Evolutionary conservation across 495 filamentous ascomycete genomes (phyloP).

Genomic region (Hyaloscypha hepaticicola): DNA sequence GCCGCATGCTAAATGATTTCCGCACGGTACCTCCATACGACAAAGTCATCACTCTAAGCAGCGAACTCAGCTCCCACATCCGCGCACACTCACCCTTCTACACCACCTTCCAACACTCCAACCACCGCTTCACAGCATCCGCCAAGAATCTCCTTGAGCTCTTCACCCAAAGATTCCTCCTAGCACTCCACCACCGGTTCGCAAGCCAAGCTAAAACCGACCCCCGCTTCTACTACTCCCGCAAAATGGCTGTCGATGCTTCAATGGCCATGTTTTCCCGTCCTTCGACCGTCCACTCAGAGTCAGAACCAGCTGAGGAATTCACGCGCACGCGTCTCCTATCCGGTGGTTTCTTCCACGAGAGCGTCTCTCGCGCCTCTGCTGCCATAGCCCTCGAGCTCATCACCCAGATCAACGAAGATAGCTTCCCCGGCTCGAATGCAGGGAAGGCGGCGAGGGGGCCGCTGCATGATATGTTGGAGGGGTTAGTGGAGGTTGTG

Average conservation of each 20-base stretch:
- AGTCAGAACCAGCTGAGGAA: conserved; percentile 34
- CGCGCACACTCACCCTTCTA: conserved; percentile 28
- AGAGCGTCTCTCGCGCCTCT: conserved; percentile 39
- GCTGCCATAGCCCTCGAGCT: conserved; percentile 43
- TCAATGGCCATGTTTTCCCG: conserved; percentile 50
- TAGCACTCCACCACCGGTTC: conserved; percentile 54
- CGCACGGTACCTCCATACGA: conserved; percentile 48
- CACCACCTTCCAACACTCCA: conserved; percentile 26
- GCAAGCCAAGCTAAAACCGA: conserved; percentile 47
- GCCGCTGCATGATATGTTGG: not conserved
- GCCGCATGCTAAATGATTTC: conserved; percentile 48
- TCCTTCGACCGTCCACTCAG: not conserved
- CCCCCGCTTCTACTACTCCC: conserved; percentile 56
- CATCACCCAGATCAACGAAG: conserved; percentile 35
- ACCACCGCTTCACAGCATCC: conserved; percentile 30
- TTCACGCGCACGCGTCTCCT: conserved; percentile 42
- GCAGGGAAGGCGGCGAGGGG: conserved; percentile 31
- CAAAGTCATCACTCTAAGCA: conserved; percentile 46
- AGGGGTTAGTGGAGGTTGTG: conserved; percentile 23
- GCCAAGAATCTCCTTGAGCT: conserved; percentile 39
- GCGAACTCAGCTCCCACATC: conserved; percentile 41
- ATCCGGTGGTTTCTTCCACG: conserved; percentile 51
- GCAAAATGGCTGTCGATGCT: conserved; percentile 52
- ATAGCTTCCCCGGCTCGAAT: conserved; percentile 8
- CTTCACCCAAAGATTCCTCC: conserved; percentile 51